These are phyloP conservation scores for Yamadazyma diddensiae DNA, from an alignment of 1,139 yeast genomes.

Conservation along the genomic window DNA sequence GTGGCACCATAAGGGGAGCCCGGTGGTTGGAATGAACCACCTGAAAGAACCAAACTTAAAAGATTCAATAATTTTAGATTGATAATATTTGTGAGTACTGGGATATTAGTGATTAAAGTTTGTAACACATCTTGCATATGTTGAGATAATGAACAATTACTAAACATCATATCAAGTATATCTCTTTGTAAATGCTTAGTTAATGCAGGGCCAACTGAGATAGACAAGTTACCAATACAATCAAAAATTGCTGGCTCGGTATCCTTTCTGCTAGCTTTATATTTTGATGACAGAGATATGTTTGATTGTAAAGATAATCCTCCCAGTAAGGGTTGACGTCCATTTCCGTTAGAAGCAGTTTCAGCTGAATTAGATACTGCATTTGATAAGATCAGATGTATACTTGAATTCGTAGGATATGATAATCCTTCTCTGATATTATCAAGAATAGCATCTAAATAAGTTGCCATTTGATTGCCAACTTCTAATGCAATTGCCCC, in stretches of 20 bases:
- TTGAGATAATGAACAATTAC: conserved; percentile 74
- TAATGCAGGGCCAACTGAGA: conserved; percentile 92
- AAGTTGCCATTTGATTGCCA: conserved; percentile 83
- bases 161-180: conserved; percentile 72
- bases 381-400: conserved; percentile 42
- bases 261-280: conserved; percentile 59
- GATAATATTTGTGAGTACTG: conserved; percentile 73
- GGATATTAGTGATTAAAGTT: conserved; percentile 68
- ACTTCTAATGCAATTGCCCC: conserved; percentile 86
- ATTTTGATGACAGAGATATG: conserved; percentile 48
- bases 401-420: conserved; percentile 36
- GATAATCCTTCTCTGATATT: conserved; percentile 80
- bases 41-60: conserved; percentile 77
- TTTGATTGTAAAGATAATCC: conserved; percentile 27
- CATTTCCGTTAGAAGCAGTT: conserved; percentile 13
- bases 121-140: conserved; percentile 75
- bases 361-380: conserved; percentile 33
- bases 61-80: conserved; percentile 70
- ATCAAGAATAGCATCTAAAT: conserved; percentile 80
- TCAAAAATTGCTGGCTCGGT: conserved; percentile 87
- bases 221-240: conserved; percentile 82
- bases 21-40: conserved; percentile 78
- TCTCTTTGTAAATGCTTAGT: conserved; percentile 86
- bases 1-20: conserved; percentile 81
- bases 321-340: conserved; percentile 4